Conservation (phyloP, 805 yeast genomes). For the Ogataea paraovalis region DNA sequence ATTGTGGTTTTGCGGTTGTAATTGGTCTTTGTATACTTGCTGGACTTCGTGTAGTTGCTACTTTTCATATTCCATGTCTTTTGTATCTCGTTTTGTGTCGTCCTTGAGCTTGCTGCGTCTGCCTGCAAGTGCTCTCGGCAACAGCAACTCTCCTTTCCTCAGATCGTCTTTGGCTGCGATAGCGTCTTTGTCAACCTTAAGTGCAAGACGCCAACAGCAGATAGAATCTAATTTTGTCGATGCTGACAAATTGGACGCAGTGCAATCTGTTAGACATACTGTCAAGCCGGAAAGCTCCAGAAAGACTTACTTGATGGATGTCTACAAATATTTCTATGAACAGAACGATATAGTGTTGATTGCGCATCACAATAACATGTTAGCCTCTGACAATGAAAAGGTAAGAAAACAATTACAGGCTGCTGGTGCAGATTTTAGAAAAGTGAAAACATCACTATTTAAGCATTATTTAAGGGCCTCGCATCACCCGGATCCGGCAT, state of each 20-base stretch:
- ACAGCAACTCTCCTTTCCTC: background rate
- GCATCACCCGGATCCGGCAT: conserved; percentile 70
- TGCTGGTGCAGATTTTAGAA: conserved; percentile 66
- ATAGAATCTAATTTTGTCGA: background rate
- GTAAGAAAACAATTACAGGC: conserved; percentile 58
- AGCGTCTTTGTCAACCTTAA: background rate
- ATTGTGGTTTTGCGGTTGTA: too few species aligned
- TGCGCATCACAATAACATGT: conserved; percentile 80
- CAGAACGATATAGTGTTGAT: conserved; percentile 67
- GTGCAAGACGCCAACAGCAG: conserved; percentile 1
- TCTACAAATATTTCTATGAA: conserved; percentile 68
- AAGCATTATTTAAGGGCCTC: conserved; percentile 73
- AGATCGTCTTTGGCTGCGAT: background rate
- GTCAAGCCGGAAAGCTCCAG: conserved; percentile 66
- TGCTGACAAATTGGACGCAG: too few species aligned
- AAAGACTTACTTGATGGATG: conserved; percentile 82
- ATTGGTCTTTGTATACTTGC: too few species aligned
- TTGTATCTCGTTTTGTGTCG: background rate
- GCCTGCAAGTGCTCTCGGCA: background rate
- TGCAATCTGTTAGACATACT: conserved; percentile 27
- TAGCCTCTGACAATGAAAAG: conserved; percentile 60
- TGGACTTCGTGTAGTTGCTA: too few species aligned
- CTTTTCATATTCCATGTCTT: too few species aligned
- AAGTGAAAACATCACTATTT: conserved; percentile 67
- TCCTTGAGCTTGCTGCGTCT: background rate